A percentile compares a stretch with the other conserved stretches of the same genome.
These are phyloP conservation scores for Blastobotrys robertii DNA, from an alignment of 805 yeast genomes.

Conservation along the genomic window DNA sequence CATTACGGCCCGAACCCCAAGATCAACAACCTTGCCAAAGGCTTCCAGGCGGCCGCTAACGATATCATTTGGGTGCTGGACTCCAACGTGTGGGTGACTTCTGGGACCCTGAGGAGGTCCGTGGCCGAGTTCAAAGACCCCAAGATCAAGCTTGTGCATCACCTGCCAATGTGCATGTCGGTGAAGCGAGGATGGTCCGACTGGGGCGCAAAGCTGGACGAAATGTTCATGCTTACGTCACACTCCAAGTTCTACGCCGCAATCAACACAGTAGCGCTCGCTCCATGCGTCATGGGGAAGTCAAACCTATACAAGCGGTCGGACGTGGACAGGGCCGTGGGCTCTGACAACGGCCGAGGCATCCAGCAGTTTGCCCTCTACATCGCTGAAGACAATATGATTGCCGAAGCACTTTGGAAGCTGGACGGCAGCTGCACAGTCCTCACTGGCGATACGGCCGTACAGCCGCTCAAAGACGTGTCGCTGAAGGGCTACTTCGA, in stretches of 20 bases:
- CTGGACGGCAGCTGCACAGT: constrained; percentile 53
- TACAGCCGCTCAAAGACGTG: constrained; percentile 55
- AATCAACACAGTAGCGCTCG: constrained; percentile 60
- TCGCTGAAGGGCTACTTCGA: constrained; percentile 44
- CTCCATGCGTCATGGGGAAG: constrained; percentile 89
- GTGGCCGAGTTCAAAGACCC: constrained; percentile 35
- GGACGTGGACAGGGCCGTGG: constrained; percentile 35
- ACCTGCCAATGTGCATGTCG: constrained; percentile 44
- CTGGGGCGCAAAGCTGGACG: constrained; percentile 65
- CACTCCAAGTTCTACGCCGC: constrained; percentile 80
- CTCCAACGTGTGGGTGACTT: constrained; percentile 71
- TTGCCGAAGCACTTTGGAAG: constrained; percentile 77
- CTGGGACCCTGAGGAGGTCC: constrained; percentile 56
- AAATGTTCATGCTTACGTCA: constrained; percentile 73
- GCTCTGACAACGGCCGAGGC: constrained; percentile 29
- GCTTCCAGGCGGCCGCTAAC: constrained; percentile 54
- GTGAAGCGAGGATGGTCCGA: constrained; percentile 32
- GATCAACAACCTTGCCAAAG: constrained; percentile 78
- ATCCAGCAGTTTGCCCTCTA: constrained; percentile 64
- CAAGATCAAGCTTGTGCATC: constrained; percentile 60
- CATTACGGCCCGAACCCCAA: constrained; percentile 79
- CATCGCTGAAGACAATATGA: constrained; percentile 91
- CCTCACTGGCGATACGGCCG: constrained; percentile 65
- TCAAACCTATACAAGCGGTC: constrained; percentile 67
- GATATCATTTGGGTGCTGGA: constrained; percentile 82